Evolutionary conservation across 169 alveolate species (phyloP).

Genomic region (Plasmodium vivax): DNA sequence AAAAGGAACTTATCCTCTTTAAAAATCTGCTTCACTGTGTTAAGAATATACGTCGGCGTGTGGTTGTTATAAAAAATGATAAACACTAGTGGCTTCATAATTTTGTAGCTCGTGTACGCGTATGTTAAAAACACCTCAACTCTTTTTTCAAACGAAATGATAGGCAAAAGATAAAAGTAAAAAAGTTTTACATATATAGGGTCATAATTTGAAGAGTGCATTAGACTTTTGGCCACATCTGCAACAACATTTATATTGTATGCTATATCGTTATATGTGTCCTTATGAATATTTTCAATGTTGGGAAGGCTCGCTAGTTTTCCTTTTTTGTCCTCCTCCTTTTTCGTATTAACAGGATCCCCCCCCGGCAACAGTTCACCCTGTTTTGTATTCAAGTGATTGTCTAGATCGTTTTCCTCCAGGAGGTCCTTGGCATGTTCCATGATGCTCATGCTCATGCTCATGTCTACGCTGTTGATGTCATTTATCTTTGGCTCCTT

Average conservation of each 20-base stretch:
- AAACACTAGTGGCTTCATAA: slow-evolving; percentile 44
- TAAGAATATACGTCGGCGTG: slow-evolving; percentile 9
- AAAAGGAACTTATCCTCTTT: slow-evolving; percentile 10
- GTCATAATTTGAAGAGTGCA: slow-evolving; percentile 33
- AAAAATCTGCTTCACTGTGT: background rate
- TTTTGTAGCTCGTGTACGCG: slow-evolving; percentile 30
- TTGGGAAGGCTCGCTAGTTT: background rate
- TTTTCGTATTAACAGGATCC: background rate
- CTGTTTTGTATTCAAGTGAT: background rate
- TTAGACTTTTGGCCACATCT: slow-evolving; percentile 19
- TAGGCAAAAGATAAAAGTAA: slow-evolving; percentile 53
- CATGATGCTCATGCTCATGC: background rate
- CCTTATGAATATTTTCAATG: slow-evolving; percentile 26
- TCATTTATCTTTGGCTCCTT: background rate
- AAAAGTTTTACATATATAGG: slow-evolving; percentile 49
- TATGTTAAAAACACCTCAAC: slow-evolving; percentile 52
- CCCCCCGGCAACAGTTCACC: background rate
- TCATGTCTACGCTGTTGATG: background rate
- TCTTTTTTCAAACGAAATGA: slow-evolving; percentile 49
- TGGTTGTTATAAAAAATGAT: slow-evolving; percentile 42
- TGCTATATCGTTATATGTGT: slow-evolving; percentile 44
- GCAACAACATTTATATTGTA: slow-evolving; percentile 30
- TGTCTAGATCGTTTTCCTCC: background rate
- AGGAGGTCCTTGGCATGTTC: background rate
- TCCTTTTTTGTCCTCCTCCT: background rate